Evolutionary conservation across 768 basidiomycete species (phyloP).

Genomic region (Mrakia hoshinonis): DNA sequence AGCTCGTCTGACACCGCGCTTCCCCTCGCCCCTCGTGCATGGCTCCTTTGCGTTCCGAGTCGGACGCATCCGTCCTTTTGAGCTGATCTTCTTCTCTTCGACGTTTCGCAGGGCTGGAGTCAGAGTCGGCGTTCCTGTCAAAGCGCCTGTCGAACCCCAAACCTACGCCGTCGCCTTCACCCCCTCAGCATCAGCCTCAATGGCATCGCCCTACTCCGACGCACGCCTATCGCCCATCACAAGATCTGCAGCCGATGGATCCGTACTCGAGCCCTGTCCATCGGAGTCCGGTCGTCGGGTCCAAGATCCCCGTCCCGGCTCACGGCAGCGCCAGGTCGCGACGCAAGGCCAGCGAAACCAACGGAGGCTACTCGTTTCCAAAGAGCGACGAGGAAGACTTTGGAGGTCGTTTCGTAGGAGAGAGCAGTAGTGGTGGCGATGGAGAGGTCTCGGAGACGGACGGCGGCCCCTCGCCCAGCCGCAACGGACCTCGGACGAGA

Average conservation of each 20-base stretch:
- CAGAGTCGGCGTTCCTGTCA: neutral
- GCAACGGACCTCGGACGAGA: constrained; percentile 5
- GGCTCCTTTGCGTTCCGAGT: neutral
- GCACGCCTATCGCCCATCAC: neutral
- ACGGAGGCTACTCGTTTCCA: neutral
- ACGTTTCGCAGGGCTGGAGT: neutral
- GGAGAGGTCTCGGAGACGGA: neutral
- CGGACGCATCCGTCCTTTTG: neutral
- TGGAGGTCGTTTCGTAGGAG: neutral
- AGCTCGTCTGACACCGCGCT: too few relatives aligned
- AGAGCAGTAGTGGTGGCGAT: neutral
- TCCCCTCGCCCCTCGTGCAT: neutral
- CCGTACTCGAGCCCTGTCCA: neutral
- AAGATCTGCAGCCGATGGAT: neutral
- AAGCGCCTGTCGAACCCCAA: constrained; percentile 8
- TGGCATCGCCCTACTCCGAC: constrained; percentile 11
- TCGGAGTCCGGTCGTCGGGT: neutral
- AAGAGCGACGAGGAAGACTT: neutral
- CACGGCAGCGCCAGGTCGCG: neutral
- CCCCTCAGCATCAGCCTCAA: neutral
- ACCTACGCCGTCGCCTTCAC: neutral
- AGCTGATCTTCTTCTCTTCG: neutral
- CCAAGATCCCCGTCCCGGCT: neutral
- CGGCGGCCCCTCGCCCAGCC: neutral
- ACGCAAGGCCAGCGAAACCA: neutral